A percentile compares a stretch with the other conserved stretches of the same genome.
These are phyloP conservation scores for Sporothrix brasiliensis DNA, from an alignment of 2,329 filamentous ascomycete genomes.

Conservation along the genomic window DNA sequence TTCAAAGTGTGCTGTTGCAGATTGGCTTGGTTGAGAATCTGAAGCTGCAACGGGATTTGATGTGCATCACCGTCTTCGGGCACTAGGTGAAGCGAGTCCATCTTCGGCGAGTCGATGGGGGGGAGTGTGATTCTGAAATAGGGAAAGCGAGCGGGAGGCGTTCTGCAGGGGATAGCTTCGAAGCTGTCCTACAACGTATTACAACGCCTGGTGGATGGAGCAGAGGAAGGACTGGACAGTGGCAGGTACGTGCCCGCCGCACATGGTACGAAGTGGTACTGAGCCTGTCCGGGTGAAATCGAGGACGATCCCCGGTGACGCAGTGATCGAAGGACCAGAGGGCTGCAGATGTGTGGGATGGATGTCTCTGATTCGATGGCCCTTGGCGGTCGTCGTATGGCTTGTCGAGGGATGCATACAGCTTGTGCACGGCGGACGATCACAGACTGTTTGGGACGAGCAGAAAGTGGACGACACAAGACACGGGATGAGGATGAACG, in stretches of 20 bases:
- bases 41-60: slow-evolving; percentile 18
- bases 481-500: neutral
- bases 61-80: neutral
- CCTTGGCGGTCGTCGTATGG: neutral
- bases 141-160: neutral
- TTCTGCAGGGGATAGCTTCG: neutral
- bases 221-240: neutral
- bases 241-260: neutral
- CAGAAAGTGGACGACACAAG: too few species aligned
- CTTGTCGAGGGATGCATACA: neutral
- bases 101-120: neutral
- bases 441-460: neutral
- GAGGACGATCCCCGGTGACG: neutral
- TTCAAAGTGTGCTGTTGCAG: neutral
- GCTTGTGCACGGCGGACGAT: neutral
- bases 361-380: neutral
- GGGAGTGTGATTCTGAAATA: slow-evolving; percentile 10
- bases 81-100: neutral
- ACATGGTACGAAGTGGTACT: slow-evolving; percentile 11
- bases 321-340: neutral
- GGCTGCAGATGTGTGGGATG: neutral
- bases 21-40: neutral
- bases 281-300: neutral
- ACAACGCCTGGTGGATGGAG: neutral
- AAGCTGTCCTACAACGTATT: neutral